Conservation (phyloP, 371 early-diverging fungal genomes). For the Mucor piriformis region DNA sequence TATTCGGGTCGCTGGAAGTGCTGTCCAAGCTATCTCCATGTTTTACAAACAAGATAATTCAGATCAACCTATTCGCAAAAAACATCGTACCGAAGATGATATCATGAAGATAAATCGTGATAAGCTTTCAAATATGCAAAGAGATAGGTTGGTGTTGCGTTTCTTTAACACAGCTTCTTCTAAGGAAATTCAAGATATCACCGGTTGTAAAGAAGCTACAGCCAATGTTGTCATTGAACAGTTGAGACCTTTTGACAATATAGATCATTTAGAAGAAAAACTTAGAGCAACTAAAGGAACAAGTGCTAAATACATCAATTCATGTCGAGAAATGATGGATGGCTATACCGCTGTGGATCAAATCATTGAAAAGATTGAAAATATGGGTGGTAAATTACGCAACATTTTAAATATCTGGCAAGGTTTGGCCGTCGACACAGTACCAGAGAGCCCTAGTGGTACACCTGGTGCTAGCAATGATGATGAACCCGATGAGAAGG, state of each 20-base stretch:
- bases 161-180: conserved; percentile 69
- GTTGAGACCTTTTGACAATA: conserved; percentile 66
- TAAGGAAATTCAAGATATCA: conserved; percentile 67
- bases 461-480: conserved; percentile 5
- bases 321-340: conserved; percentile 66
- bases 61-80: background rate
- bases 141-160: conserved; percentile 5
- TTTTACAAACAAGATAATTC: background rate
- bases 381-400: conserved; percentile 55
- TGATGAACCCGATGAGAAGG: conserved; percentile 33
- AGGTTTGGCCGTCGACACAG: conserved; percentile 24
- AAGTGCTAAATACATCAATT: conserved; percentile 59
- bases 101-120: conserved; percentile 1
- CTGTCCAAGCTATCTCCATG: background rate
- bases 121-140: conserved; percentile 51
- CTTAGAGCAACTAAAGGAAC: conserved; percentile 62
- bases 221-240: conserved; percentile 56
- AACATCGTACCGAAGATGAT: background rate
- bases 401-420: conserved; percentile 59
- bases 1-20: background rate
- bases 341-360: conserved; percentile 76
- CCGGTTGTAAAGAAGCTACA: conserved; percentile 62
- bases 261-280: conserved; percentile 54
- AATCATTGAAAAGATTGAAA: conserved; percentile 68
- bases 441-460: background rate